Evolutionary conservation across 495 filamentous ascomycete genomes (phyloP).

Genomic region (Aspergillus incahuasiensis): DNA sequence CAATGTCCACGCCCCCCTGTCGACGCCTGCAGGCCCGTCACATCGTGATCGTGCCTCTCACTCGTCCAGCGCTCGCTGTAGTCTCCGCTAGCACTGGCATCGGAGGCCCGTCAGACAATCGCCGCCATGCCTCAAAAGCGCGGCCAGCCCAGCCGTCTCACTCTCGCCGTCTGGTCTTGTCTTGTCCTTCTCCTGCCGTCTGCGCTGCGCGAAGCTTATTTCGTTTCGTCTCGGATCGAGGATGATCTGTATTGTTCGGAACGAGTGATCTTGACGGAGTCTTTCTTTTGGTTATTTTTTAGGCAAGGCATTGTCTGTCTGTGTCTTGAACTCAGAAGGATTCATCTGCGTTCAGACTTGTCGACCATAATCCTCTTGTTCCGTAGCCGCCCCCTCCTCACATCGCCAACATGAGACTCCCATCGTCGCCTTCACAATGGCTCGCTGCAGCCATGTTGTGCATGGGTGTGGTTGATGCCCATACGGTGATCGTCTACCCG

Average conservation of each 20-base stretch:
- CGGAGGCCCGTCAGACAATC: conserved; percentile 11
- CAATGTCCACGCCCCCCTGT: background rate
- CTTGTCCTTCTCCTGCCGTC: conserved; percentile 3
- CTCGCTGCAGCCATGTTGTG: conserved; percentile 47
- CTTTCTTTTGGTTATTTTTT: conserved; percentile 13
- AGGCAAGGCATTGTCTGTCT: background rate
- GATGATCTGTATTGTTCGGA: conserved; percentile 19
- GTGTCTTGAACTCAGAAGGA: background rate
- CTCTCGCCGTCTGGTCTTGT: conserved; percentile 1
- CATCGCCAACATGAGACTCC: conserved; percentile 22
- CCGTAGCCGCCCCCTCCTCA: background rate
- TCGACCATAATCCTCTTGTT: background rate
- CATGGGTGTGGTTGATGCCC: conserved; percentile 57
- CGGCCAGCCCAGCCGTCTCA: conserved; percentile 22
- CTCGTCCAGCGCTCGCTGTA: conserved; percentile 24
- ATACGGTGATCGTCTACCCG: conserved; percentile 89
- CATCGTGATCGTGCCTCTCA: conserved; percentile 30
- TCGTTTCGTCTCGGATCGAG: conserved; percentile 8
- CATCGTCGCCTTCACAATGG: conserved; percentile 45
- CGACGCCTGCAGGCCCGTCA: conserved; percentile 34
- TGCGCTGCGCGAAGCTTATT: conserved; percentile 26
- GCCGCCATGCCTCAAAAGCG: conserved; percentile 33
- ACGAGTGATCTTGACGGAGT: conserved; percentile 14
- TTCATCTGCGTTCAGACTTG: background rate
- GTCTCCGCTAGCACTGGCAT: conserved; percentile 13